Conservation (phyloP, 352 stramenopile species). For the Phytophthora brassicae region DNA sequence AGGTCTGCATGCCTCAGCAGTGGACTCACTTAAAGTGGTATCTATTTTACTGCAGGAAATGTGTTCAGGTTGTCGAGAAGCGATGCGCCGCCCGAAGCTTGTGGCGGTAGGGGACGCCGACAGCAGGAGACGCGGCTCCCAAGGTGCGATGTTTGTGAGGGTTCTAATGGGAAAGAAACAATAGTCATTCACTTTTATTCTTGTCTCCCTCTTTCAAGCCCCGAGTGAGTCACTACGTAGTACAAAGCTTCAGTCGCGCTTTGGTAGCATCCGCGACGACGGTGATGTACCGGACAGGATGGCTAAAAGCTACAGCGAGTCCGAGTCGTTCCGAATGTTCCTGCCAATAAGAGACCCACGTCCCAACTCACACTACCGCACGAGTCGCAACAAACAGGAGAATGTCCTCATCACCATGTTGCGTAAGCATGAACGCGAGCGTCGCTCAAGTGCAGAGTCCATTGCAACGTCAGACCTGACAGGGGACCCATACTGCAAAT, state of each 20-base stretch:
- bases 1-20: background rate
- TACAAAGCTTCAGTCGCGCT: constrained; percentile 36
- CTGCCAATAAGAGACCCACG: constrained; percentile 53
- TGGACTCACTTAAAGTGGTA: background rate
- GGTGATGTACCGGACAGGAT: constrained; percentile 35
- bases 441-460: constrained; percentile 1
- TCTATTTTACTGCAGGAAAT: constrained; percentile 39
- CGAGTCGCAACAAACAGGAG: constrained; percentile 33
- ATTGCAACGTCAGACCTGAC: constrained; percentile 2
- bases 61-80: constrained; percentile 51
- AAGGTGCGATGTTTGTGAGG: constrained; percentile 14
- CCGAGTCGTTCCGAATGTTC: constrained; percentile 62
- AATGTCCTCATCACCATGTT: constrained; percentile 70
- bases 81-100: constrained; percentile 56
- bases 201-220: constrained; percentile 1
- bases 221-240: constrained; percentile 20
- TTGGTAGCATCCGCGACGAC: constrained; percentile 35
- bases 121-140: constrained; percentile 22
- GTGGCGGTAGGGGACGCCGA: constrained; percentile 34
- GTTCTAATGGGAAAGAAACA: background rate
- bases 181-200: too few species aligned
- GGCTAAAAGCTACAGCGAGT: constrained; percentile 41
- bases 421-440: constrained; percentile 35
- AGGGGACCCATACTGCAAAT: background rate
- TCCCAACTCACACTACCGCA: constrained; percentile 41